Evolutionary conservation across 305 asterid genomes (phyloP), one percentile per base, ranked within the genome.

Genomic region (Fraxinus ornus): DNA sequence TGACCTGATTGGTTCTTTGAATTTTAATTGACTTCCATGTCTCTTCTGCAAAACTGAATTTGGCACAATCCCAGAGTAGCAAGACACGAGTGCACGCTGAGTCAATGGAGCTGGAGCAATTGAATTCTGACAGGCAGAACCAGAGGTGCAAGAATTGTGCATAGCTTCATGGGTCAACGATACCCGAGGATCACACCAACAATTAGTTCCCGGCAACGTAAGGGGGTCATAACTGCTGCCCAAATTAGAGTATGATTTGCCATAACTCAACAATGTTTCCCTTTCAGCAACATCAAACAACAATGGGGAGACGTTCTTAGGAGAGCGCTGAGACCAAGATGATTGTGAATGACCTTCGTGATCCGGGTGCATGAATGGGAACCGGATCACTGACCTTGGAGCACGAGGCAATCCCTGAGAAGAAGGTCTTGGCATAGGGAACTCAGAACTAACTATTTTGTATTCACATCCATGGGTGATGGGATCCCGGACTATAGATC

Each of bases 351-450:
- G 86, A 76, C 80, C 84, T 78, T 75, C 89, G 22, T 83, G 81
- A 82, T 89, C 88, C 0, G 90, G 88, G 81, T 84, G 87, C 86
- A 82, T 72, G 83, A 88, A 86, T 77, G 97, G 97, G 71, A 88
- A 87, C 85, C 86, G 89, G 80, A 86, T 79, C 76, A 88, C 35
- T 55, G 89, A 82, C 44, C 76, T 66, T 33, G 86, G 77, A 78
- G 85, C 77, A 33, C 79, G 78, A 71, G 68, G 82, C 60, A 82
- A 81, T 77, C 79, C 87, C 81, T 85, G 83, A 84, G 76, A 79
- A 83, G 80, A 32, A 9, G 79, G 77, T 70, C 81, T 26, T 28
- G 87, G 78, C 33, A 82, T 39, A 75, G 86, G 85, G 0, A 71
- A 41, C 60, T 28, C 82, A 62, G 87, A 79, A 81, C 86, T 70